These are phyloP conservation scores for Saussurea involucrata DNA, from an alignment of 129 eudicot species.

Conservation along the genomic window DNA sequence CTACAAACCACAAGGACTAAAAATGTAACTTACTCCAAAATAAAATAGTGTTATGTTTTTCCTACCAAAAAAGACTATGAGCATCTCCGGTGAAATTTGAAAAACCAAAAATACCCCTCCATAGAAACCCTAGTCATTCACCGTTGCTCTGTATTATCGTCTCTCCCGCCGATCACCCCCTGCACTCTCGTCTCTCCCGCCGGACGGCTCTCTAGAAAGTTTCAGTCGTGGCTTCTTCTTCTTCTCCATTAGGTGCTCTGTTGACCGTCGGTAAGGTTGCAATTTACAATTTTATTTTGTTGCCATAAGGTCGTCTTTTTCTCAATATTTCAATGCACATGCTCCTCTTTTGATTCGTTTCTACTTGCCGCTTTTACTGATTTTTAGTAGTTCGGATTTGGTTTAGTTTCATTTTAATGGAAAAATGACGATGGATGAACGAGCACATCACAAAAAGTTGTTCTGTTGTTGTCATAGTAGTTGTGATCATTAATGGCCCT, in stretches of 20 bases:
- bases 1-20: neutral
- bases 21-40: neutral
- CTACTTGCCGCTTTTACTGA: neutral
- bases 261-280: neutral
- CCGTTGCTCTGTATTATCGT: neutral
- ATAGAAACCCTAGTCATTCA: neutral
- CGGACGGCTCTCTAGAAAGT: neutral
- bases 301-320: neutral
- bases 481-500: neutral
- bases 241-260: neutral
- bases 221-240: neutral
- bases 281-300: neutral
- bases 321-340: constrained; percentile 10
- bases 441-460: neutral
- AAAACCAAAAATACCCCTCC: neutral
- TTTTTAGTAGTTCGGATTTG: neutral
- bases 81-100: neutral
- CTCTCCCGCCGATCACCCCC: neutral
- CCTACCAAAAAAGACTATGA: no score
- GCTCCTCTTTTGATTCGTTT: constrained; percentile 3
- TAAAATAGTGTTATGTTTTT: no score
- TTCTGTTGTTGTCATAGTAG: neutral
- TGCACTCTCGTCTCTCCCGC: no score
- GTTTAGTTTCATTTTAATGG: neutral
- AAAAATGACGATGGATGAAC: constrained; percentile 13